Evolutionary conservation across 2,329 filamentous ascomycete genomes (phyloP).

Genomic region (Lasiodiplodia gonubiensis): DNA sequence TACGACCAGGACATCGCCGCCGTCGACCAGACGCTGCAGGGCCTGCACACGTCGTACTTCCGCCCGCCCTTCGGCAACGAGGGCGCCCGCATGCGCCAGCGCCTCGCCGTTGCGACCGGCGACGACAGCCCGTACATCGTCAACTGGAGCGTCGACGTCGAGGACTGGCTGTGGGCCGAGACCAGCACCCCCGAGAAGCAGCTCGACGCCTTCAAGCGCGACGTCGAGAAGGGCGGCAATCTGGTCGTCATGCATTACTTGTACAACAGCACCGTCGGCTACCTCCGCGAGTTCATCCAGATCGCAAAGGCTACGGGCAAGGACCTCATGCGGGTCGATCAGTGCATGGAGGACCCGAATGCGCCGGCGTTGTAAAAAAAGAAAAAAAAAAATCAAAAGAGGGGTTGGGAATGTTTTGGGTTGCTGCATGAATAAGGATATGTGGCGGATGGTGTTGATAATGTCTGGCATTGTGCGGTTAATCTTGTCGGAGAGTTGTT

Average conservation of each 20-base stretch:
- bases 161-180: slow-evolving; percentile 73
- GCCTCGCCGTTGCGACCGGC: slow-evolving; percentile 57
- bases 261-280: slow-evolving; percentile 67
- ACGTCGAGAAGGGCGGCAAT: slow-evolving; percentile 66
- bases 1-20: slow-evolving; percentile 63
- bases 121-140: slow-evolving; percentile 62
- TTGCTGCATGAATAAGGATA: not conserved
- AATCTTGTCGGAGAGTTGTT: no score
- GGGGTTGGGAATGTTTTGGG: not conserved
- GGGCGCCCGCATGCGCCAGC: slow-evolving; percentile 69
- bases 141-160: slow-evolving; percentile 72
- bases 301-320: slow-evolving; percentile 69
- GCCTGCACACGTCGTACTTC: slow-evolving; percentile 60
- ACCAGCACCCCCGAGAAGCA: slow-evolving; percentile 69
- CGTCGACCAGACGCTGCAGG: slow-evolving; percentile 47
- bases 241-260: slow-evolving; percentile 74
- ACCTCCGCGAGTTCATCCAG: slow-evolving; percentile 68
- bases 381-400: not conserved
- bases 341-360: slow-evolving; percentile 68
- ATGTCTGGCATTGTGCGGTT: no score
- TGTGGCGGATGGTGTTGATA: not conserved
- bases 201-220: slow-evolving; percentile 67
- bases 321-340: slow-evolving; percentile 69
- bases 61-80: slow-evolving; percentile 72
- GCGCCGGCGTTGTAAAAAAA: slow-evolving; percentile 51